phyloP scores from a whole-genome alignment of 1,284 basidiomycete species.

The Marasmius oreades region DNA sequence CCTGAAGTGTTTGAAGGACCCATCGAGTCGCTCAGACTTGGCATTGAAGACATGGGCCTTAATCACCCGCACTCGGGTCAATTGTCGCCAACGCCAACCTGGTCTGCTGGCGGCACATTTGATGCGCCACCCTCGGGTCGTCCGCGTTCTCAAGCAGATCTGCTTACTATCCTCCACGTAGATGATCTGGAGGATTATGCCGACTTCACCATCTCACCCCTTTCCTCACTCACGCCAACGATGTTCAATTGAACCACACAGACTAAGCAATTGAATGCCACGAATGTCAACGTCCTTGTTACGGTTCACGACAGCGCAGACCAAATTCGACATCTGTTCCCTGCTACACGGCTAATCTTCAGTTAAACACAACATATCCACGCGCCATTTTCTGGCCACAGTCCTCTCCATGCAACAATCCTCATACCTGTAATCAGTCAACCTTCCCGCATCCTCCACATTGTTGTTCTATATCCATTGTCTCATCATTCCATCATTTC shows the following conservation, averaged over 20 bases:
- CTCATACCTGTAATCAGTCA: constrained; percentile 5
- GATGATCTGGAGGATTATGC: constrained; percentile 33
- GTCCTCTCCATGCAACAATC: neutral
- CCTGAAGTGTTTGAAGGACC: constrained; percentile 43
- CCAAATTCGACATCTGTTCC: neutral
- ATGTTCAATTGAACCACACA: constrained; percentile 38
- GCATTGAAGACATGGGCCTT: constrained; percentile 30
- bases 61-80: constrained; percentile 21
- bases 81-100: constrained; percentile 11
- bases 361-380: neutral
- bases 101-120: neutral
- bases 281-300: constrained; percentile 1
- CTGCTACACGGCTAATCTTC: neutral
- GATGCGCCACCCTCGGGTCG: constrained; percentile 1
- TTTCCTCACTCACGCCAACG: constrained; percentile 40
- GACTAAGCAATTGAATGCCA: neutral
- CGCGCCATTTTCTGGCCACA: neutral
- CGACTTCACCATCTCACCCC: constrained; percentile 48
- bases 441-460: constrained; percentile 14
- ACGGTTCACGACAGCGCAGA: neutral
- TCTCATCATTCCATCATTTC: constrained; percentile 14
- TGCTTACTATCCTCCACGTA: constrained; percentile 21
- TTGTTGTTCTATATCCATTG: constrained; percentile 7
- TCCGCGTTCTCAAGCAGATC: constrained; percentile 24
- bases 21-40: constrained; percentile 39